Percentiles rank a stretch among this genome's conserved stretches.
These are phyloP conservation scores for Podospora anserina DNA, from an alignment of 495 filamentous ascomycete species.

Conservation along the genomic window DNA sequence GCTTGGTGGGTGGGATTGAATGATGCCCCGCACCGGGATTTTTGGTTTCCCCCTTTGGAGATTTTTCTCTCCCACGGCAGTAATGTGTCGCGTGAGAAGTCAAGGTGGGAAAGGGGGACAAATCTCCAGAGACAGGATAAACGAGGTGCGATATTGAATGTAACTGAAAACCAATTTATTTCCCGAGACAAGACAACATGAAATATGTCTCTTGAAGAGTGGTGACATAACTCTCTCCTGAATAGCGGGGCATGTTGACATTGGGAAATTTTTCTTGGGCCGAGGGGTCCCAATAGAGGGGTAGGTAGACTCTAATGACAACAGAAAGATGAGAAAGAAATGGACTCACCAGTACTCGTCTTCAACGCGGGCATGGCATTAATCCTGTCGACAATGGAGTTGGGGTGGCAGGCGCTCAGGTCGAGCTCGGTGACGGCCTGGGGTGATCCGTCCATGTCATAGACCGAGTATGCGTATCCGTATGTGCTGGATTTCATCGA, in stretches of 20 bases:
- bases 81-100: not conserved
- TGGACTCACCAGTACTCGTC: constrained; percentile 48
- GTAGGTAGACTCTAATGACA: not conserved
- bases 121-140: not conserved
- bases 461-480: constrained; percentile 7
- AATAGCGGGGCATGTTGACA: not conserved
- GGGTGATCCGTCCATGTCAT: constrained; percentile 31
- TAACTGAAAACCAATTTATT: not conserved
- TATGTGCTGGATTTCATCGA: not conserved
- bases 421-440: constrained; percentile 46
- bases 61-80: not conserved
- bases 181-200: not conserved
- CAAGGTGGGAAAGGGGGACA: not conserved
- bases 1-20: not conserved
- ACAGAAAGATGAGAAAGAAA: constrained; percentile 7
- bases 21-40: constrained; percentile 4
- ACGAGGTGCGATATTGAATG: not conserved
- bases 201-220: not conserved
- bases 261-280: not conserved
- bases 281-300: not conserved
- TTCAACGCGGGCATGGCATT: constrained; percentile 49
- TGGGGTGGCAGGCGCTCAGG: constrained; percentile 42
- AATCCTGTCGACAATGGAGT: constrained; percentile 44
- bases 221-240: not conserved
- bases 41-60: not conserved